phyloP scores from a whole-genome alignment of 2,329 filamentous ascomycete genomes.

The Cordyceps farinosa region DNA sequence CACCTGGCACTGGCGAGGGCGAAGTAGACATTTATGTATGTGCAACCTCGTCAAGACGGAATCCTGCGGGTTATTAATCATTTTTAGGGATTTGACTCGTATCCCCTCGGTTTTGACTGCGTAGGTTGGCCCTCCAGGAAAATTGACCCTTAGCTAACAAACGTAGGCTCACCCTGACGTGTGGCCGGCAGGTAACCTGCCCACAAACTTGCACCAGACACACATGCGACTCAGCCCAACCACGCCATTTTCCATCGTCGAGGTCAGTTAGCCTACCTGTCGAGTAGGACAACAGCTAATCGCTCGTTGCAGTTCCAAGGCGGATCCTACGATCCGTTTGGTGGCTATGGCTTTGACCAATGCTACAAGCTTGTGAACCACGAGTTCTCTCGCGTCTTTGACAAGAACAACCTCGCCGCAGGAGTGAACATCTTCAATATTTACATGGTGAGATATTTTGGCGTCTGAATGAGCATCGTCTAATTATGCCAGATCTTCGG shows the following conservation, averaged over 20 bases:
- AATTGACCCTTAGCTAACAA: background rate
- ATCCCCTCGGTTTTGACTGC: conserved; percentile 59
- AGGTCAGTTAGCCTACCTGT: conserved; percentile 35
- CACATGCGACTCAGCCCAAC: conserved; percentile 61
- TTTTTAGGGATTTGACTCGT: conserved; percentile 55
- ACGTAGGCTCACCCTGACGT: conserved; percentile 45
- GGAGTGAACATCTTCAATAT: conserved; percentile 66
- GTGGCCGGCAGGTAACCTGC: conserved; percentile 29
- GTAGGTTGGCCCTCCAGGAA: background rate
- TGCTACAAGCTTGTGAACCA: conserved; percentile 64
- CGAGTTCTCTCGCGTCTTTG: conserved; percentile 75
- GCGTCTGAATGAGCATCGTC: background rate
- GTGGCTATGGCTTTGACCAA: conserved; percentile 64
- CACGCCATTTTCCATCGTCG: conserved; percentile 62
- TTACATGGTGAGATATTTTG: conserved; percentile 60
- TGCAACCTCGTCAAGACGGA: background rate
- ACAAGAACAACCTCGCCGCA: conserved; percentile 69
- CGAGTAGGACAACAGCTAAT: background rate
- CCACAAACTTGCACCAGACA: conserved; percentile 47
- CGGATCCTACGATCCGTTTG: conserved; percentile 71
- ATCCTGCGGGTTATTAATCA: background rate
- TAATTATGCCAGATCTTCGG: conserved; percentile 53
- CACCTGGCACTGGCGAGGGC: conserved; percentile 56
- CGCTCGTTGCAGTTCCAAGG: conserved; percentile 57
- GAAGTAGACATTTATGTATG: conserved; percentile 55